phyloP scores from a whole-genome alignment of 352 stramenopile genomes.

The Phytopythium vexans region DNA sequence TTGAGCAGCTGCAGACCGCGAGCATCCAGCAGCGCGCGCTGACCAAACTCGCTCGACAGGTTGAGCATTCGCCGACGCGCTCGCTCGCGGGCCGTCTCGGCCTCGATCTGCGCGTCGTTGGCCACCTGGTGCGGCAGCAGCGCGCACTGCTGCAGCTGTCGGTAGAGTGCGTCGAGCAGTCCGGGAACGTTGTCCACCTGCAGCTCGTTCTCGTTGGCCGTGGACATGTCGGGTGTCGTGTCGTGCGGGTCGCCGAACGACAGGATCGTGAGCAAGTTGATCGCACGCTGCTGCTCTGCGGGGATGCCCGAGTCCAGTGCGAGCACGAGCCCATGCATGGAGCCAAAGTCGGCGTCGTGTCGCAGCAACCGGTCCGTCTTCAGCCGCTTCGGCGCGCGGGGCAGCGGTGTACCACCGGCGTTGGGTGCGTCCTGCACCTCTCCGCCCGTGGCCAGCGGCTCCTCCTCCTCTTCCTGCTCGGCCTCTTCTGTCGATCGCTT shows the following conservation, averaged over 20 bases:
- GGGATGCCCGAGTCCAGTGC: conserved; percentile 64
- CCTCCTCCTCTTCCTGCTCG: conserved; percentile 14
- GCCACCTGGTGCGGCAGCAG: conserved; percentile 26
- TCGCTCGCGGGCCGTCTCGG: background rate
- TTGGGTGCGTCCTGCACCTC: conserved; percentile 71
- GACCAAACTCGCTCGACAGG: conserved; percentile 28
- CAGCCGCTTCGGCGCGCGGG: conserved; percentile 55
- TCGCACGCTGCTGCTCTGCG: conserved; percentile 45
- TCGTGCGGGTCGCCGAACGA: conserved; percentile 52
- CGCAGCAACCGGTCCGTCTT: conserved; percentile 36
- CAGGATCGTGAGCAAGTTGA: conserved; percentile 73
- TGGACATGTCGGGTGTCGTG: conserved; percentile 10
- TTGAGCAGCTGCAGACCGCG: conserved; percentile 61
- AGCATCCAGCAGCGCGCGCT: conserved; percentile 56
- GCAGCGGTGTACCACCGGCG: conserved; percentile 53
- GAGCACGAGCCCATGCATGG: conserved; percentile 67
- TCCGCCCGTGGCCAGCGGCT: conserved; percentile 49
- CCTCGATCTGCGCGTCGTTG: background rate
- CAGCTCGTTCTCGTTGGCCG: conserved; percentile 50
- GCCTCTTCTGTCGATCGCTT: conserved; percentile 22
- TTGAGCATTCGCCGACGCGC: conserved; percentile 43
- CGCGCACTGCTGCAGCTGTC: conserved; percentile 54
- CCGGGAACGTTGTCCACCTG: conserved; percentile 65
- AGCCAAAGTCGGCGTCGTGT: conserved; percentile 35
- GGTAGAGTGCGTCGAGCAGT: conserved; percentile 71